phyloP scores from a whole-genome alignment of 495 filamentous ascomycete genomes.

The Letharia columbiana region DNA sequence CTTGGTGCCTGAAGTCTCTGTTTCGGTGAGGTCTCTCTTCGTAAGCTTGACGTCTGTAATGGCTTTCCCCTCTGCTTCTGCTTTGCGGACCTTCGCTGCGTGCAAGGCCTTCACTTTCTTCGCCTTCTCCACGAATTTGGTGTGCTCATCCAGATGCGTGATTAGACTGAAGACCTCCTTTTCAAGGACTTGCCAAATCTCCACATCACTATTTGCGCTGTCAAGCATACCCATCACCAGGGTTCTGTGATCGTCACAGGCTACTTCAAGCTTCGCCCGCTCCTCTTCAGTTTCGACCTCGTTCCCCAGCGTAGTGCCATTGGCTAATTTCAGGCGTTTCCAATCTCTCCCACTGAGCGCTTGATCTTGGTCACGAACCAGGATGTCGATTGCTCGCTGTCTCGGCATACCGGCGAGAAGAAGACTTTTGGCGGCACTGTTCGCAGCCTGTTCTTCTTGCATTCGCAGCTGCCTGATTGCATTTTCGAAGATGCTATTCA shows the following conservation, averaged over 20 bases:
- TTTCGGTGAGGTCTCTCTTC: not conserved
- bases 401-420: not conserved
- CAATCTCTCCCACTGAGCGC: not conserved
- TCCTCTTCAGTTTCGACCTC: not conserved
- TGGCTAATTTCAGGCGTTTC: not conserved
- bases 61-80: slow-evolving; percentile 3
- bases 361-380: not conserved
- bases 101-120: slow-evolving; percentile 13
- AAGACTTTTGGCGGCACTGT: not conserved
- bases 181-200: slow-evolving; percentile 64
- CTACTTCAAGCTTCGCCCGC: slow-evolving; percentile 2
- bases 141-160: slow-evolving; percentile 32
- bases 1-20: not conserved
- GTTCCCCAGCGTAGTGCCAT: not conserved
- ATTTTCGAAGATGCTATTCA: slow-evolving; percentile 23
- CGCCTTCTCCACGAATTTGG: slow-evolving; percentile 19
- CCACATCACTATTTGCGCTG: slow-evolving; percentile 49
- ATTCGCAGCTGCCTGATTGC: slow-evolving; percentile 13
- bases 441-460: not conserved
- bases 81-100: slow-evolving; percentile 14
- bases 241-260: slow-evolving; percentile 13
- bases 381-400: slow-evolving; percentile 9
- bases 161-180: slow-evolving; percentile 60
- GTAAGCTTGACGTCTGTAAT: not conserved
- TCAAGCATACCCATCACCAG: slow-evolving; percentile 41